Evolutionary conservation across 805 yeast genomes (phyloP), one percentile per base, ranked within the genome.

Genomic region (Suhomyces xylopsoci): DNA sequence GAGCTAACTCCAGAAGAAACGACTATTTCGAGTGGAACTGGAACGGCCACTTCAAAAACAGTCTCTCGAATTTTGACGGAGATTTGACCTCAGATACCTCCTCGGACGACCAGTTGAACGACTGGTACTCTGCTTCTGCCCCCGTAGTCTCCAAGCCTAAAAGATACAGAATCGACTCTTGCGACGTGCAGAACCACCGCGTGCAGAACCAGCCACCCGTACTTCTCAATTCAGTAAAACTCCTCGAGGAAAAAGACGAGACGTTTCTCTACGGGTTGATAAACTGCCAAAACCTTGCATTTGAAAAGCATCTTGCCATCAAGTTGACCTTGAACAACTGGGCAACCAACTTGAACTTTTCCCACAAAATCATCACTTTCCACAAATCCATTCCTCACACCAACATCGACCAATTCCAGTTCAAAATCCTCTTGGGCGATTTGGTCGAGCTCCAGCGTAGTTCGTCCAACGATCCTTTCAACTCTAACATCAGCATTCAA

Each of bases 271-370:
- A 56, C 36, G 71, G 73, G 4, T 53, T 61, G 26, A 62, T 70
- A 28, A 66, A 66, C 63, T 67, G 64, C 54, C 62, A 64, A 49
- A 75, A 75, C 59, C 51, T 73, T 17, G 72, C 71, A 2, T 73
- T 63, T 54, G 77, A 73, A 53, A 75, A 75, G 58, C 51, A 55
- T 5, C 53, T 74, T 28, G 59, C 64, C 36, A 60, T 83, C 34
- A 81, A 80, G 59, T 65, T 81, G 53, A 76, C 86, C 3, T 66
- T 72, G 51, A 80, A 83, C 65, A 63, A 72, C 52, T 84, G 79
- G 79, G 69, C 73, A 48, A 75, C 79, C 26, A 63, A 58, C 52
- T 58, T 68, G 50, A 62, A 59, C 49, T 58, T 63, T 41, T 59
- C 59, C 12, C 52, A 57, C 25, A 61, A 60, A 48, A 55, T 60